Conservation (phyloP, 768 basidiomycete species). For the Suillus brevipes region DNA sequence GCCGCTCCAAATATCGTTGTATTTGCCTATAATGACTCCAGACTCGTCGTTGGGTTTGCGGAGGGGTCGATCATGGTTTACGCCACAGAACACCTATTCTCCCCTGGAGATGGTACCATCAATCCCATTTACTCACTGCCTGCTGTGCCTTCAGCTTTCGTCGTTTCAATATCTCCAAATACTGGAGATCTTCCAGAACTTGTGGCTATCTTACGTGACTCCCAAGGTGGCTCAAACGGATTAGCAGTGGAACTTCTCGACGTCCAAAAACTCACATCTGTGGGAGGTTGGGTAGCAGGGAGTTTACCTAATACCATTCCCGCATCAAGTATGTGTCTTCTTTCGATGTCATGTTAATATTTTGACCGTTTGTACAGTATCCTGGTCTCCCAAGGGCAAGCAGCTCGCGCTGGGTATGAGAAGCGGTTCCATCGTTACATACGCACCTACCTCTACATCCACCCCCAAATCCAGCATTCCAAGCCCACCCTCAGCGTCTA, state of each 20-base stretch:
- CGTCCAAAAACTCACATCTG: constrained; percentile 45
- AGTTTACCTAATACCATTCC: constrained; percentile 51
- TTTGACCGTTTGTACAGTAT: constrained; percentile 44
- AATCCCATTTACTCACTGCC: constrained; percentile 51
- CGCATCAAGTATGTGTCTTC: constrained; percentile 52
- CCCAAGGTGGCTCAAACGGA: constrained; percentile 32
- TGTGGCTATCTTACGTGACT: constrained; percentile 57
- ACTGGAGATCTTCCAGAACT: constrained; percentile 59
- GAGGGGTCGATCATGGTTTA: constrained; percentile 62
- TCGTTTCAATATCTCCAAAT: constrained; percentile 62
- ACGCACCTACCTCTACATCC: constrained; percentile 54
- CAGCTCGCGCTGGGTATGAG: constrained; percentile 76
- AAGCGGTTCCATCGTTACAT: constrained; percentile 71
- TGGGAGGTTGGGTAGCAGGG: constrained; percentile 57
- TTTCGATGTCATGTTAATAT: constrained; percentile 2
- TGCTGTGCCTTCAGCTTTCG: constrained; percentile 41
- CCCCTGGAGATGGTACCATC: constrained; percentile 42
- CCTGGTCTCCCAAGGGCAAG: constrained; percentile 88
- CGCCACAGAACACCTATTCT: constrained; percentile 53
- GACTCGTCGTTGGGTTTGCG: constrained; percentile 57
- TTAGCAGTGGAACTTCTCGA: constrained; percentile 62
- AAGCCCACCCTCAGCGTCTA: constrained; percentile 51
- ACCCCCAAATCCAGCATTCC: constrained; percentile 57
- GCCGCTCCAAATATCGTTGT: constrained; percentile 53
- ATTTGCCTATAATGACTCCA: constrained; percentile 61